A percentile compares a stretch with the other conserved stretches of the same genome.
Conservation (phyloP, 83 land plant species). For the Picea engelmannii region DNA sequence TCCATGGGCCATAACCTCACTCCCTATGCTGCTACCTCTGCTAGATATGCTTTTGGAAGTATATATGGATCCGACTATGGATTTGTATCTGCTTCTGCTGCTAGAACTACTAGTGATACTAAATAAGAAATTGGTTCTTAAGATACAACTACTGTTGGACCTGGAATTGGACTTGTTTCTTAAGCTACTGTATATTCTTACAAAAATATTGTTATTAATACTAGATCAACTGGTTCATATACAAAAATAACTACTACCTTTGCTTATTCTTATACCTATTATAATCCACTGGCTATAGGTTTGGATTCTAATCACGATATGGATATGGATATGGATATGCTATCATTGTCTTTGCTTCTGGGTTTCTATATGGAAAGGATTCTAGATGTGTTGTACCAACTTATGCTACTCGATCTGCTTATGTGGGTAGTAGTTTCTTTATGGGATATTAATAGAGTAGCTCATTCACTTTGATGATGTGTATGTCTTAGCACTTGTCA, state of each 20-base stretch:
- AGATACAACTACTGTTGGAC: slow-evolving; percentile 2
- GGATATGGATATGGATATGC: not conserved
- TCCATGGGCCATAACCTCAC: too few species aligned
- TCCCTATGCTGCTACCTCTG: too few species aligned
- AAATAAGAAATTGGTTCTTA: not conserved
- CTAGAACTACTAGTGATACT: too few species aligned
- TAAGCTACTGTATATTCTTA: not conserved
- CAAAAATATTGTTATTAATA: not conserved
- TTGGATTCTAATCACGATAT: not conserved
- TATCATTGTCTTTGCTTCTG: not conserved
- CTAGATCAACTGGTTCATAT: not conserved
- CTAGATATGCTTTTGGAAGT: too few species aligned
- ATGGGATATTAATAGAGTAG: too few species aligned
- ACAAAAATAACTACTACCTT: not conserved
- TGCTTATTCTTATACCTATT: not conserved
- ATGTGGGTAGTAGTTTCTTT: too few species aligned
- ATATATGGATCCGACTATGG: not conserved
- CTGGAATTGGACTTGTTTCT: not conserved
- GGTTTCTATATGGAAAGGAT: slow-evolving; percentile 1
- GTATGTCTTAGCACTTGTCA: too few species aligned
- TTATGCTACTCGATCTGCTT: too few species aligned
- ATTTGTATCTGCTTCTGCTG: not conserved
- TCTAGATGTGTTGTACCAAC: not conserved
- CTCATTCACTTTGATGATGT: too few species aligned
- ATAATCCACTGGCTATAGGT: not conserved